Base-by-base conservation (phyloP, 768 basidiomycete species). In the Tricholoma bakamatsutake region DNA sequence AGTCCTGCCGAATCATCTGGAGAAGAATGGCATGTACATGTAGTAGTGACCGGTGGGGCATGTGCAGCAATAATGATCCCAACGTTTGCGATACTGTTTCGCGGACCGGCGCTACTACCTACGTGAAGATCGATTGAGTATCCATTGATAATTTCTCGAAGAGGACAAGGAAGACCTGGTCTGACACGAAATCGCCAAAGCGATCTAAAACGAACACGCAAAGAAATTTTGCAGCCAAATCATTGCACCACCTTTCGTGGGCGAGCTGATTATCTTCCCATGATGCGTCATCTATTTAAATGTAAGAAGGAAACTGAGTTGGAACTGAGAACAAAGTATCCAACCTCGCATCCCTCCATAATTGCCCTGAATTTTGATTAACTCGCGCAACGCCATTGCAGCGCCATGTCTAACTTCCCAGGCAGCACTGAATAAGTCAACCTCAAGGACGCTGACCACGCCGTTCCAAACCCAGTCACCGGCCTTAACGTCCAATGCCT, bases 401-500 rank as follows among this genome's bases (percentile, higher is more conserved):
- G 94, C 88, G 34, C 97, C 97, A 64, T 99, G 97, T 50, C 97
- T 80, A 12, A 88, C 83, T 69, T 98, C 94, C 97, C 97, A 98
- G 3, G 84, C 79, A 3, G 87, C 80, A 62, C 88, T 93, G 63
- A 92, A 87, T 7, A 98, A 71, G 62, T 90, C 88, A 5, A 93
- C 85, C 64, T 88, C 87, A 7, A 98, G 76, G 6, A 93, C 76
- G 58, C 84, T 83, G 11, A 86, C 82, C 10, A 93, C 80, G 15
- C 87, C 90, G 61, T 89, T 88, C 93, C 93, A 95, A 1, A 91
- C 78, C 92, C 92, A 95, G 28, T 74, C 71, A 0, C 90, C 92
- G 27, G 80, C 77, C 52, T 78, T 74, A 3, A 93, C 90, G 53
- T 91, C 84, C 13, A 93, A 78, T 11, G 85, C 88, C 61, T 84